These are phyloP conservation scores for Claviceps fusiformis DNA, from an alignment of 2,329 filamentous ascomycete species.

Conservation along the genomic window DNA sequence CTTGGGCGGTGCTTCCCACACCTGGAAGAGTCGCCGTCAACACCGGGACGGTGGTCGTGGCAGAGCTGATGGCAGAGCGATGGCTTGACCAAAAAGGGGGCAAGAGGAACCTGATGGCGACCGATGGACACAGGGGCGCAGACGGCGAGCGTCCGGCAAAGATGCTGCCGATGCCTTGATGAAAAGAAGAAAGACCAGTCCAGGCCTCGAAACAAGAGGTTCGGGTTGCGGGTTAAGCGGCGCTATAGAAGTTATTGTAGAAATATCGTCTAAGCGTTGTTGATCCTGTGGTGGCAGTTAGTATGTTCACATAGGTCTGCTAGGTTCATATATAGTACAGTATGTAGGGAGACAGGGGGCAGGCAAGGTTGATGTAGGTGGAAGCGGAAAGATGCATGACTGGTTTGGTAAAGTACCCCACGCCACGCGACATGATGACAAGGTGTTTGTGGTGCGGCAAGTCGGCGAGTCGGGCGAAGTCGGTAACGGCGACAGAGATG, in stretches of 20 bases:
- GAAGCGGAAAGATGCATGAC: slow-evolving; percentile 2
- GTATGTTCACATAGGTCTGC: background rate
- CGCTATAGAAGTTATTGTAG: background rate
- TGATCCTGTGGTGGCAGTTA: background rate
- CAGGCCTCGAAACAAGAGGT: background rate
- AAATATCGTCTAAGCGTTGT: background rate
- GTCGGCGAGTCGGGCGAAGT: background rate
- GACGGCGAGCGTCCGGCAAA: background rate
- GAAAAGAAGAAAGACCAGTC: background rate
- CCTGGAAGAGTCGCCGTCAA: background rate
- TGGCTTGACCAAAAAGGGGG: background rate
- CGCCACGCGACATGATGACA: background rate
- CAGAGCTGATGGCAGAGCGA: background rate
- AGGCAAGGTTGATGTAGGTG: background rate
- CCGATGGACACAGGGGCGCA: background rate
- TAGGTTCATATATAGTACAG: background rate
- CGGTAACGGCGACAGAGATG: background rate
- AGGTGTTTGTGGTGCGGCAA: background rate
- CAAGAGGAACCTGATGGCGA: background rate
- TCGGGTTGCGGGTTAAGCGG: background rate
- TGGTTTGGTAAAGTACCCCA: background rate
- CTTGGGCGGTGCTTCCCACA: background rate
- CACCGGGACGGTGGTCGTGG: too few relatives aligned
- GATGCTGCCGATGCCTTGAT: background rate
- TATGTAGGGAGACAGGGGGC: background rate